phyloP scores from a whole-genome alignment of 2,329 filamentous ascomycete species.

The Lachnellula arida region DNA sequence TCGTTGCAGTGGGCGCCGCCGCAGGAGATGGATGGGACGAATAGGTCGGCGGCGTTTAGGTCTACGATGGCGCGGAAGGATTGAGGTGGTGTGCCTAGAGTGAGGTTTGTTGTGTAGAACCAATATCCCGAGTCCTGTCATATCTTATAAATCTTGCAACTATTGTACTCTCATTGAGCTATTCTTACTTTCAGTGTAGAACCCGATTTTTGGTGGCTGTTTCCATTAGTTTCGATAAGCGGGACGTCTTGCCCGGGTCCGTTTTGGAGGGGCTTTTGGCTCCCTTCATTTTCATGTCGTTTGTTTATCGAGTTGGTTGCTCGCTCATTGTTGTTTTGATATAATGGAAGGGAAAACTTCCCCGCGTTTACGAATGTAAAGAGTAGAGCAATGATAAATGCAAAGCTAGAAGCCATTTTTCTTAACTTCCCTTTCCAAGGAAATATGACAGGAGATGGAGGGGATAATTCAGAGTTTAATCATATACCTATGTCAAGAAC shows the following conservation, averaged over 20 bases:
- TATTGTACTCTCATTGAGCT: neutral
- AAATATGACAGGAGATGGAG: no score
- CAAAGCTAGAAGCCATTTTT: neutral
- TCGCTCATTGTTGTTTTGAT: neutral
- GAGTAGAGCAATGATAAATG: neutral
- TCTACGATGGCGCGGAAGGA: constrained; percentile 9
- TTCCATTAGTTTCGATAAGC: neutral
- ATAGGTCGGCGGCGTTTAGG: constrained; percentile 3
- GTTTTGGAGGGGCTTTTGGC: neutral
- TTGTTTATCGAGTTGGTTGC: neutral
- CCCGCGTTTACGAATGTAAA: neutral
- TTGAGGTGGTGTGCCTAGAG: constrained; percentile 7
- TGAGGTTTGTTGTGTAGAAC: constrained; percentile 5
- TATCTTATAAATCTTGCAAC: neutral
- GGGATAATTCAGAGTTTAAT: no score
- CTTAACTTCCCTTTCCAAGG: neutral
- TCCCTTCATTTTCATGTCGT: neutral
- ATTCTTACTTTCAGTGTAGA: neutral
- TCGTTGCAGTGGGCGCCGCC: neutral
- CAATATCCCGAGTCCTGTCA: neutral
- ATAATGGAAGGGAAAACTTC: neutral
- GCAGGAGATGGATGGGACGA: constrained; percentile 5
- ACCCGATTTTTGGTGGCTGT: neutral
- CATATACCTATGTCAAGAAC: no score
- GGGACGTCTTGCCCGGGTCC: neutral